Conservation (phyloP, 2,329 filamentous ascomycete species). For the Chaetomiaceae sp. region DNA sequence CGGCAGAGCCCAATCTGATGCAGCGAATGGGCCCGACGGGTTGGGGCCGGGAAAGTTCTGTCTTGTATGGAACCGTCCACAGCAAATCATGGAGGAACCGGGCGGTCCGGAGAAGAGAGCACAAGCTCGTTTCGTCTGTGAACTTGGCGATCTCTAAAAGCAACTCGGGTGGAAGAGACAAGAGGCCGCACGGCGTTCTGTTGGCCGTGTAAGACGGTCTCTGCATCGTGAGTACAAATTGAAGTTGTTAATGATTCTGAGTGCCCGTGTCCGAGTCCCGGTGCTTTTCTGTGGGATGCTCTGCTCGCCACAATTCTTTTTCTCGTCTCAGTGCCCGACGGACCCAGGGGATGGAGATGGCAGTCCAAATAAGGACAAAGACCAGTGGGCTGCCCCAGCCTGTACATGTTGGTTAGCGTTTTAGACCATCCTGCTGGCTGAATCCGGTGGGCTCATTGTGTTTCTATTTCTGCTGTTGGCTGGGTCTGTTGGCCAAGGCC, state of each 20-base stretch:
- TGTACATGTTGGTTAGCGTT: conserved; percentile 5
- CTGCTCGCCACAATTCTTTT: conserved; percentile 25
- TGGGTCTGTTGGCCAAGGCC: neutral
- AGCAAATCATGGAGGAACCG: neutral
- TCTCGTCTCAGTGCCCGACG: conserved; percentile 19
- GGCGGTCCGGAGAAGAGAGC: neutral
- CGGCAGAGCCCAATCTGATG: neutral
- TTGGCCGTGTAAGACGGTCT: neutral
- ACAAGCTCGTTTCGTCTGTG: neutral
- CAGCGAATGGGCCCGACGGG: neutral
- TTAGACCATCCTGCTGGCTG: too few relatives aligned
- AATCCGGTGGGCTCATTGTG: too few relatives aligned
- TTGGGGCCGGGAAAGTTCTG: neutral
- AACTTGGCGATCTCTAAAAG: neutral
- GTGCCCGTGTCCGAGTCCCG: neutral
- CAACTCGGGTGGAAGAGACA: neutral
- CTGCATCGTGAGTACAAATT: too few relatives aligned
- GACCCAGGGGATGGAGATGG: conserved; percentile 21
- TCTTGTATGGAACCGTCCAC: neutral
- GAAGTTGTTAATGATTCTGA: too few relatives aligned
- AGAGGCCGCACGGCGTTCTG: neutral
- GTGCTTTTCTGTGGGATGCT: conserved; percentile 8
- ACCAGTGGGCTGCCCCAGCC: conserved; percentile 26
- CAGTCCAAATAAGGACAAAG: conserved; percentile 21
- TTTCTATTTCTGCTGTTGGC: too few relatives aligned